phyloP scores from a whole-genome alignment of 2,329 filamentous ascomycete species.

The Nemania abortiva region DNA sequence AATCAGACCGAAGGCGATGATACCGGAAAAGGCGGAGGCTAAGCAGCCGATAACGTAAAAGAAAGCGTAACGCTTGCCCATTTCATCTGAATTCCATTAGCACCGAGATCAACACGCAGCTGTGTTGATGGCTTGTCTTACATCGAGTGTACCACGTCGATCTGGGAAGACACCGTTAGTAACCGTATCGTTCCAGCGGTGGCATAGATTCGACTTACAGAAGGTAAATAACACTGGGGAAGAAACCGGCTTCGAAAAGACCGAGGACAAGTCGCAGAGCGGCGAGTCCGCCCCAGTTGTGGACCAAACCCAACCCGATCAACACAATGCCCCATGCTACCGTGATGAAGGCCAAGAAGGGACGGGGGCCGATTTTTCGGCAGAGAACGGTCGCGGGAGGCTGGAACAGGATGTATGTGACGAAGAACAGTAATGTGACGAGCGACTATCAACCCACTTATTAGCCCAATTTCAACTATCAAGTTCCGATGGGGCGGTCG shows the following conservation, averaged over 20 bases:
- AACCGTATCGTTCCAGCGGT: neutral
- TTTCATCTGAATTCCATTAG: constrained; percentile 63
- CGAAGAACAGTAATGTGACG: constrained; percentile 79
- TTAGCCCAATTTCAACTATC: constrained; percentile 18
- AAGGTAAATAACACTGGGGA: constrained; percentile 77
- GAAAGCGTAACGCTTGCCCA: constrained; percentile 75
- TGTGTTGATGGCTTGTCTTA: constrained; percentile 45
- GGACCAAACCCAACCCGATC: constrained; percentile 74
- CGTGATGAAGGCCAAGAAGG: constrained; percentile 67
- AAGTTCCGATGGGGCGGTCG: neutral
- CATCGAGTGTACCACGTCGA: constrained; percentile 77
- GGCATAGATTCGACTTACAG: constrained; percentile 56
- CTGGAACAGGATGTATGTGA: constrained; percentile 79
- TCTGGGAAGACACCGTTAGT: constrained; percentile 20
- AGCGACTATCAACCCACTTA: constrained; percentile 58
- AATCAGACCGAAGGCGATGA: constrained; percentile 78
- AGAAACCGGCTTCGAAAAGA: constrained; percentile 76
- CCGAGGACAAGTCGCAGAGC: constrained; percentile 71
- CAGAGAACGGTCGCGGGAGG: constrained; percentile 77
- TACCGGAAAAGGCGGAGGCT: constrained; percentile 74
- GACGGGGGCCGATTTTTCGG: constrained; percentile 73
- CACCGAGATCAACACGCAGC: neutral
- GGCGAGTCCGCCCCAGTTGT: constrained; percentile 64
- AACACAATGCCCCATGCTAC: constrained; percentile 71
- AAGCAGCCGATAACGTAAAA: constrained; percentile 78